These are phyloP conservation scores for Spizellomyces sp. DNA, from an alignment of 192 early-diverging fungal genomes.

Conservation along the genomic window DNA sequence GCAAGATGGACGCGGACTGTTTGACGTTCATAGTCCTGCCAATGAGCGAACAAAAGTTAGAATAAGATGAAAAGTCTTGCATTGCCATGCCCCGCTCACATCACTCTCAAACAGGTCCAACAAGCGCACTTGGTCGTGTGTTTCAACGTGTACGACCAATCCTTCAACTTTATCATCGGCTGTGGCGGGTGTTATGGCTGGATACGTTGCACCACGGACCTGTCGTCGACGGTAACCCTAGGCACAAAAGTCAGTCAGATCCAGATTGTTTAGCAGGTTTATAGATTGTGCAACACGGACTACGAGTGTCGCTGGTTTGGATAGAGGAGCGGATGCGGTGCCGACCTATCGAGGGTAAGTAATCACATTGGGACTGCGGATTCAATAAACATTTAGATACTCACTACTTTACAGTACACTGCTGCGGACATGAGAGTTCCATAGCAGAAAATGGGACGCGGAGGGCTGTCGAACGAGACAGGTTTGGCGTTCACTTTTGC, in stretches of 20 bases:
- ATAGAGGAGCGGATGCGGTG: background rate
- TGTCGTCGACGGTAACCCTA: background rate
- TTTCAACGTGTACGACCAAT: background rate
- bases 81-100: background rate
- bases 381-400: no score
- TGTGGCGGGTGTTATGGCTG: background rate
- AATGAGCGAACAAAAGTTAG: no score
- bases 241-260: background rate
- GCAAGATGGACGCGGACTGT: no score
- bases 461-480: no score
- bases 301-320: background rate
- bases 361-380: no score
- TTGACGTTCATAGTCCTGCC: no score
- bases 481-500: no score
- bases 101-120: constrained; percentile 2
- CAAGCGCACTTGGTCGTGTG: background rate
- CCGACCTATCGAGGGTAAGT: background rate
- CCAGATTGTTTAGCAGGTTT: background rate
- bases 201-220: background rate
- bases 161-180: constrained; percentile 1
- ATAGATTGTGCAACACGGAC: background rate
- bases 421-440: no score
- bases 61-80: no score
- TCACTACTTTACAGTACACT: no score
- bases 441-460: no score